Evolutionary conservation across 2,329 filamentous ascomycete species (phyloP), one percentile per base, ranked within the genome.

Genomic region (Acarospora socialis): DNA sequence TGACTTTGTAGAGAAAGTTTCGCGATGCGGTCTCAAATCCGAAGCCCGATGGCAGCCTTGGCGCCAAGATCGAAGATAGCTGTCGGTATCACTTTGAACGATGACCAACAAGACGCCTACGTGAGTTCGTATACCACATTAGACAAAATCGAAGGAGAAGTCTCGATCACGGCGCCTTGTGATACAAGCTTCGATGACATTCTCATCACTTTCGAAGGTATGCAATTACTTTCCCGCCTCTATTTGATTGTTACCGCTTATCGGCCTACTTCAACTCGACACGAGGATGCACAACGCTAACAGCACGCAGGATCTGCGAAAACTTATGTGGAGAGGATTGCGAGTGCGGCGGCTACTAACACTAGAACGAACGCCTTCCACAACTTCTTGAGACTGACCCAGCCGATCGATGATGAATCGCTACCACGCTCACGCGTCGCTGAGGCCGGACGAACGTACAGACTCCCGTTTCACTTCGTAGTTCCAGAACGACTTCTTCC

Each of bases 401-500:
- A 77, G 46, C 74, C 74, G 3, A 65, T 74, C 21, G 49, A 65
- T 24, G 50, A 65, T 3, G 46, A 54, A 10, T 50, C 54, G n/a
- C 66, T 73, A 35, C 73, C 73, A 0, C 56, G 60, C 20, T 62
- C 69, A 21, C 58, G 65, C 16, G 54, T 73, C 4, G 53, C 73
- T 3, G 57, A 65, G 43, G 61, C 65, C n/a, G 66, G 65, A 8
- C 58, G 56, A 38, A 59, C 55, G 7, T 77, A 77, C 49, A 59
- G 51, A 6, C 71, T 77, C 36, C 68, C 70, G 1, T 79, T 78
- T 47, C 64, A 63, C 16, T 79, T 79, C 45, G 69, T 71, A 34
- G 60, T 79, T 2, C 74, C 74, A 0, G 57, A 66, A 20, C 63
- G 65, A 12, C 54, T 79, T 3, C 61, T 79, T 0, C 71, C 71